Percentiles rank a stretch among this genome's conserved stretches.
These are phyloP conservation scores for Coniochaeta sp. DNA, from an alignment of 2,329 filamentous ascomycete genomes.

Conservation along the genomic window DNA sequence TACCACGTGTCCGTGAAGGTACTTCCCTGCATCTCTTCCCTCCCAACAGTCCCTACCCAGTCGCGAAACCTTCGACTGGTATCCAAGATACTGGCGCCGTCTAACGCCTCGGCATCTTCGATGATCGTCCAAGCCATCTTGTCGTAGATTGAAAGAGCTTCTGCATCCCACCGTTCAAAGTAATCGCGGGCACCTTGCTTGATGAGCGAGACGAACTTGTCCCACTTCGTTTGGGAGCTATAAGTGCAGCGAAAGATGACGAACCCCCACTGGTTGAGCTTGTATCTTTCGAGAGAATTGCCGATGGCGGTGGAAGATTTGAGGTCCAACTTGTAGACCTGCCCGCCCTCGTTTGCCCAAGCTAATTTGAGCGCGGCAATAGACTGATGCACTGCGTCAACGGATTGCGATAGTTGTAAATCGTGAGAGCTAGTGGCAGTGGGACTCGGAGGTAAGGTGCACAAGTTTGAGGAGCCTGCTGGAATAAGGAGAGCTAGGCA, in stretches of 20 bases:
- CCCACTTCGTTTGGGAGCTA: background rate
- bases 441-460: too few relatives aligned
- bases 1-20: background rate
- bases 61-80: conserved; percentile 1
- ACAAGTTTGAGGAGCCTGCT: too few relatives aligned
- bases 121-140: conserved; percentile 3
- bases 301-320: background rate
- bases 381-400: too few relatives aligned
- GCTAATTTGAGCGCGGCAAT: too few relatives aligned
- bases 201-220: background rate
- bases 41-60: background rate
- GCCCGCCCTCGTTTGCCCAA: too few relatives aligned
- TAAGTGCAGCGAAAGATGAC: background rate
- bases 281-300: background rate
- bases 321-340: too few relatives aligned
- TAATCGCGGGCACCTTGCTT: background rate
- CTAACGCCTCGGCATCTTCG: background rate
- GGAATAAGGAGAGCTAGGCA: too few relatives aligned
- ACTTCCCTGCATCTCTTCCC: background rate
- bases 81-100: conserved; percentile 3
- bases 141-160: background rate
- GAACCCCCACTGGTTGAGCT: background rate
- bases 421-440: too few relatives aligned
- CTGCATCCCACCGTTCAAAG: background rate
- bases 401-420: too few relatives aligned